Conservation (phyloP, 768 basidiomycete species). For the Crepidotus variabilis region DNA sequence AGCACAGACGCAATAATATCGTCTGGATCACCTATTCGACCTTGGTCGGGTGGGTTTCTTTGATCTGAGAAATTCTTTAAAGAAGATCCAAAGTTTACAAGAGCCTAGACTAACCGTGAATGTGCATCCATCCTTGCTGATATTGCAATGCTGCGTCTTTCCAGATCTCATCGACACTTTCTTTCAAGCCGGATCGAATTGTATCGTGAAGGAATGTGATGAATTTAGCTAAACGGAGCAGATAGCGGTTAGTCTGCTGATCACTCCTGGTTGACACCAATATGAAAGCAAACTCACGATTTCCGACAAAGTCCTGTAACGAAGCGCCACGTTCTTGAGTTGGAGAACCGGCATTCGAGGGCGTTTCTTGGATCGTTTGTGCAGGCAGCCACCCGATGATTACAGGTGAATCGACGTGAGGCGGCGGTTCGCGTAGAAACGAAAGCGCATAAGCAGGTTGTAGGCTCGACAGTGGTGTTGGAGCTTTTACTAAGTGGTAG, state of each 20-base stretch:
- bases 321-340: slow-evolving; percentile 24
- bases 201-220: slow-evolving; percentile 56
- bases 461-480: slow-evolving; percentile 40
- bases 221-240: slow-evolving; percentile 47
- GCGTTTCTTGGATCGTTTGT: slow-evolving; percentile 9
- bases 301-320: slow-evolving; percentile 69
- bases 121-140: slow-evolving; percentile 84
- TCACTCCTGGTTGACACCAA: neutral
- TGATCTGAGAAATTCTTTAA: slow-evolving; percentile 42
- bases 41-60: slow-evolving; percentile 70
- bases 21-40: slow-evolving; percentile 77
- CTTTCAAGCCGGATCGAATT: slow-evolving; percentile 47
- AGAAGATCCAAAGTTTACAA: neutral
- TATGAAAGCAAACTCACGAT: slow-evolving; percentile 42
- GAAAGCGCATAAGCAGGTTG: slow-evolving; percentile 62
- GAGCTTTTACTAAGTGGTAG: slow-evolving; percentile 61
- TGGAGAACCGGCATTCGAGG: slow-evolving; percentile 1
- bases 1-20: slow-evolving; percentile 79
- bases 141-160: slow-evolving; percentile 60
- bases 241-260: neutral
- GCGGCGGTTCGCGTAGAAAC: slow-evolving; percentile 48
- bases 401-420: slow-evolving; percentile 40
- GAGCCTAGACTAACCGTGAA: slow-evolving; percentile 44
- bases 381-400: slow-evolving; percentile 75
- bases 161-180: slow-evolving; percentile 64